phyloP scores from a whole-genome alignment of 202 grass and related monocot genomes.

The Bolboschoenoplectus hybrid region DNA sequence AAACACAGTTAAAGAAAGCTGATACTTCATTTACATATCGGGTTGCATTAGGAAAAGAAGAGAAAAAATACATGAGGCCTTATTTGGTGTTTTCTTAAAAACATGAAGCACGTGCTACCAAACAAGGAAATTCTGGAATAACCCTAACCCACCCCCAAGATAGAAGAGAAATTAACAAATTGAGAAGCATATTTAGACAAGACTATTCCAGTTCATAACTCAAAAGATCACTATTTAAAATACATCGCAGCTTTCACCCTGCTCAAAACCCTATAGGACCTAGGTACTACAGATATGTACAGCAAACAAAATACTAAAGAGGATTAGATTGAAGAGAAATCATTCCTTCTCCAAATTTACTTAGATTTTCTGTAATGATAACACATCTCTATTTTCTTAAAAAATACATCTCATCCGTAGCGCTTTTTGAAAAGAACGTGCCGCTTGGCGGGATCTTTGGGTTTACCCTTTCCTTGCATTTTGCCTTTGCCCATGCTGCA shows the following conservation, averaged over 20 bases:
- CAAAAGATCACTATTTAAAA: not conserved
- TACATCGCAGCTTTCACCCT: not conserved
- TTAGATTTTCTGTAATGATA: not conserved
- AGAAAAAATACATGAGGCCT: not conserved
- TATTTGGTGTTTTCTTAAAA: not conserved
- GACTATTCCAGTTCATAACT: not conserved
- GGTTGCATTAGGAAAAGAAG: not conserved
- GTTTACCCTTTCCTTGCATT: constrained; percentile 54
- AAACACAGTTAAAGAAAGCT: not conserved
- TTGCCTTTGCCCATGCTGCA: constrained; percentile 79
- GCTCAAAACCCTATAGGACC: not conserved
- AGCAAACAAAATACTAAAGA: not conserved
- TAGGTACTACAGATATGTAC: not conserved
- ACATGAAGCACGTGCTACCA: not conserved
- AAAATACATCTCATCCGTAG: constrained; percentile 36
- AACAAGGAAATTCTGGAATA: not conserved
- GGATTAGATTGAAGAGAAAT: not conserved
- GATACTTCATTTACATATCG: not conserved
- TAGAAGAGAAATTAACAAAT: not conserved
- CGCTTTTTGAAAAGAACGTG: constrained; percentile 85
- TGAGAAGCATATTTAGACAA: not conserved
- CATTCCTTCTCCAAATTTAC: not conserved
- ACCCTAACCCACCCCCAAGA: not conserved
- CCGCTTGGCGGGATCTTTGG: constrained; percentile 82
- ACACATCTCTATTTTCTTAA: not conserved